Percentiles rank a stretch among this genome's conserved stretches.
Evolutionary conservation across 768 basidiomycete species (phyloP).

Genomic region (Suillus lakei): DNA sequence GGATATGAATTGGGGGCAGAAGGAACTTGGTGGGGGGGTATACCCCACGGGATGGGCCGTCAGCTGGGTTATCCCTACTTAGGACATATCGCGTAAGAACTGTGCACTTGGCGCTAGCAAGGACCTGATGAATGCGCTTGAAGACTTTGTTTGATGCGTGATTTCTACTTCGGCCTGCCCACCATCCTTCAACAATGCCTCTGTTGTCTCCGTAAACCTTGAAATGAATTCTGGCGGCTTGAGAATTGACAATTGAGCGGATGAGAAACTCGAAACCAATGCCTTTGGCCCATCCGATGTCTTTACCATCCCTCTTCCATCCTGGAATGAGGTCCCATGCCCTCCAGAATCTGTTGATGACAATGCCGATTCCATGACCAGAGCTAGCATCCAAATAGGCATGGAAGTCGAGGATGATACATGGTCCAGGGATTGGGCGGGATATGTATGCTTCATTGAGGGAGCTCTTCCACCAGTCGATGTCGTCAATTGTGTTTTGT

Average conservation of each 20-base stretch:
- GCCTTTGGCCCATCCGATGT: constrained; percentile 54
- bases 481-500: constrained; percentile 21
- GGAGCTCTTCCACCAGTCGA: constrained; percentile 40
- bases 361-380: constrained; percentile 38
- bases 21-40: constrained; percentile 8
- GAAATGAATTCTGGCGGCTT: constrained; percentile 2
- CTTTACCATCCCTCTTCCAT: constrained; percentile 33
- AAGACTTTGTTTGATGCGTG: constrained; percentile 31
- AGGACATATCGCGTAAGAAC: constrained; percentile 24
- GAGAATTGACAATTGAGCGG: constrained; percentile 13
- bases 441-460: constrained; percentile 15
- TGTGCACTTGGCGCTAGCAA: background rate
- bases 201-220: constrained; percentile 30
- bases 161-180: constrained; percentile 37
- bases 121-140: constrained; percentile 18
- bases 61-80: constrained; percentile 24
- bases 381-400: constrained; percentile 51
- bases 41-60: constrained; percentile 20
- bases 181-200: constrained; percentile 45
- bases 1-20: constrained; percentile 16
- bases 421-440: constrained; percentile 33
- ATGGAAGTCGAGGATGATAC: constrained; percentile 25
- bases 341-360: constrained; percentile 18
- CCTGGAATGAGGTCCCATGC: constrained; percentile 37
- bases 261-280: constrained; percentile 48